Percentiles rank a stretch among this genome's conserved stretches.
Conservation (phyloP, 2,329 filamentous ascomycete species). For the Cytospora leucostoma region DNA sequence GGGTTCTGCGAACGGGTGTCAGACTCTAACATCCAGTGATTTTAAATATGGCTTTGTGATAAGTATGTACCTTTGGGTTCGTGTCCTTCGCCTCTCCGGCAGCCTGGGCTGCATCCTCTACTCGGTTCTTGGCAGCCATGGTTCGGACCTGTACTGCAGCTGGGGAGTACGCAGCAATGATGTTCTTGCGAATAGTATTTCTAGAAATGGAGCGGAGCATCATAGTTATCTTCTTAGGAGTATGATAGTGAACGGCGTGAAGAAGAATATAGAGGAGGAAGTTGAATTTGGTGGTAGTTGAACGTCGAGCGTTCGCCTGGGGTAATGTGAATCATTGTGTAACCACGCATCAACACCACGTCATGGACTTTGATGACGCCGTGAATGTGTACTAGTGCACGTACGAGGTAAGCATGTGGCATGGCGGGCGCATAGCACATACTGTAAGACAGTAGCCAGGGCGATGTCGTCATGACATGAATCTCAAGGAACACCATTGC, state of each 20-base stretch:
- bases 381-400: background rate
- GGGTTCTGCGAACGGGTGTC: background rate
- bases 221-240: background rate
- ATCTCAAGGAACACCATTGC: background rate
- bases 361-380: conserved; percentile 1
- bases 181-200: background rate
- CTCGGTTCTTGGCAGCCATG: conserved; percentile 6
- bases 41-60: no score
- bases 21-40: background rate
- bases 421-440: no score
- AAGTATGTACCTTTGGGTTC: background rate
- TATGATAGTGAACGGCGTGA: background rate
- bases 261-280: background rate
- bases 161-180: background rate
- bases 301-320: background rate
- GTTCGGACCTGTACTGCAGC: background rate
- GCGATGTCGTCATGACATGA: background rate
- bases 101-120: conserved; percentile 8
- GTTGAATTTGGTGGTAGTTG: background rate
- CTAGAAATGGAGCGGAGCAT: conserved; percentile 3
- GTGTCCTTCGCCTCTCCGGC: conserved; percentile 7
- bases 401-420: no score
- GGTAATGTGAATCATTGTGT: background rate
- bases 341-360: conserved; percentile 1
- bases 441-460: background rate